phyloP scores from a whole-genome alignment of 805 yeast genomes.

The Wickerhamiella azyma region DNA sequence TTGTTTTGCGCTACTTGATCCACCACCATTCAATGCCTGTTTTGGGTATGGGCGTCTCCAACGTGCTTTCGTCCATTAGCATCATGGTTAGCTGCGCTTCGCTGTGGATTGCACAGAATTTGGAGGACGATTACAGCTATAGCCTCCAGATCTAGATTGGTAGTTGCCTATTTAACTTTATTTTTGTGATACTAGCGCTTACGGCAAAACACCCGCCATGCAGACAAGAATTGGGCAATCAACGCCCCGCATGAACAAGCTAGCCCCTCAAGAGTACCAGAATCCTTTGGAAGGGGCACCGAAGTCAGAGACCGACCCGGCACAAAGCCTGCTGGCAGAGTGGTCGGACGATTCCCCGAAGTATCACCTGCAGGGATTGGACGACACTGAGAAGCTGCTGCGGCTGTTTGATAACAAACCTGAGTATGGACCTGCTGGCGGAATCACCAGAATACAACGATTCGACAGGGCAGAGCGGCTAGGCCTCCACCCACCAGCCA shows the following conservation, averaged over 20 bases:
- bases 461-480: slow-evolving; percentile 28
- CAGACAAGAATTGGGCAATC: not conserved
- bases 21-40: slow-evolving; percentile 77
- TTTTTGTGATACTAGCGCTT: not conserved
- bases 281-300: not conserved
- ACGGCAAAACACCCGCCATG: not conserved
- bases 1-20: slow-evolving; percentile 69
- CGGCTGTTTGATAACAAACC: slow-evolving; percentile 25
- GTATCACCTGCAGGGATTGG: slow-evolving; percentile 23
- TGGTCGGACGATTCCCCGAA: slow-evolving; percentile 8
- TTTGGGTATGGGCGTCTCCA: slow-evolving; percentile 84
- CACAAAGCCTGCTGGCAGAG: slow-evolving; percentile 2
- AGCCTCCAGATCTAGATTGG: slow-evolving; percentile 55
- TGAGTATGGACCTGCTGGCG: slow-evolving; percentile 29
- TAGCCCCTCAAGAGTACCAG: not conserved
- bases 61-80: slow-evolving; percentile 64
- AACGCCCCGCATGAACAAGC: not conserved
- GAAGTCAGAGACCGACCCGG: not conserved
- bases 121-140: slow-evolving; percentile 92
- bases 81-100: slow-evolving; percentile 81
- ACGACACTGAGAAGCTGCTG: slow-evolving; percentile 23
- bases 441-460: slow-evolving; percentile 27
- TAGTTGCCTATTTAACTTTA: not conserved
- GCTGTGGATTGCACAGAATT: slow-evolving; percentile 88
- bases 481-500: slow-evolving; percentile 27